Evolutionary conservation across 495 filamentous ascomycete species (phyloP).

Genomic region (Niebla homalea): DNA sequence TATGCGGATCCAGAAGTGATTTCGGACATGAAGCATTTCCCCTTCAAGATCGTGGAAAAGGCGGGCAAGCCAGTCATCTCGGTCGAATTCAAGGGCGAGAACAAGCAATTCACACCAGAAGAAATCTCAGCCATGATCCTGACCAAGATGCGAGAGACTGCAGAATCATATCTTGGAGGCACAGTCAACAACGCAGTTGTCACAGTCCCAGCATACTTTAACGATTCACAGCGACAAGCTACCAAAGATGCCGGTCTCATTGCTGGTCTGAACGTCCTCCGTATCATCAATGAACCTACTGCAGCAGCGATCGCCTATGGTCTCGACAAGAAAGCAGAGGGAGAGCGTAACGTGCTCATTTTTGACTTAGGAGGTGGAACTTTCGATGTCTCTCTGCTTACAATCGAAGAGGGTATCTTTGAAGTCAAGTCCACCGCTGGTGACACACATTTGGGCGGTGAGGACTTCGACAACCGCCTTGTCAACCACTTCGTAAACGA

Average conservation of each 20-base stretch:
- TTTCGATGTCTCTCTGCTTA: slow-evolving; percentile 97
- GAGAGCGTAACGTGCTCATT: slow-evolving; percentile 97
- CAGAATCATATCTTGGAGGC: slow-evolving; percentile 89
- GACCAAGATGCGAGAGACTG: slow-evolving; percentile 95
- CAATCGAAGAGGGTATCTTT: slow-evolving; percentile 99
- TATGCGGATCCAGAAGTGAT: slow-evolving; percentile 92
- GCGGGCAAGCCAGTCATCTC: slow-evolving; percentile 81
- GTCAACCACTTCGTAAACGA: slow-evolving; percentile 92
- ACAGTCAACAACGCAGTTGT: slow-evolving; percentile 97
- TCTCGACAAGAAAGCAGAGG: slow-evolving; percentile 90
- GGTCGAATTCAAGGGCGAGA: slow-evolving; percentile 90
- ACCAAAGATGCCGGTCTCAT: slow-evolving; percentile 99
- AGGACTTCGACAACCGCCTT: slow-evolving; percentile 97
- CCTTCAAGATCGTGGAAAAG: slow-evolving; percentile 92
- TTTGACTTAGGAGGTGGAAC: slow-evolving; percentile 99
- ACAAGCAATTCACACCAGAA: slow-evolving; percentile 91
- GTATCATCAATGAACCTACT: slow-evolving; percentile 99
- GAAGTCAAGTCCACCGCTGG: slow-evolving; percentile 97
- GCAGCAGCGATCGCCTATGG: slow-evolving; percentile 96
- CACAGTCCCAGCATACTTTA: slow-evolving; percentile 99
- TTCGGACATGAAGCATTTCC: slow-evolving; percentile 96
- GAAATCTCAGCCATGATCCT: slow-evolving; percentile 96
- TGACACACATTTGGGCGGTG: slow-evolving; percentile 98
- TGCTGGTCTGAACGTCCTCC: slow-evolving; percentile 91
- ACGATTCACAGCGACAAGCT: slow-evolving; percentile 97